Percentiles rank a stretch among this genome's conserved stretches.
phyloP scores from a whole-genome alignment of 371 early-diverging fungal species.

The Actinomucor elegans region DNA sequence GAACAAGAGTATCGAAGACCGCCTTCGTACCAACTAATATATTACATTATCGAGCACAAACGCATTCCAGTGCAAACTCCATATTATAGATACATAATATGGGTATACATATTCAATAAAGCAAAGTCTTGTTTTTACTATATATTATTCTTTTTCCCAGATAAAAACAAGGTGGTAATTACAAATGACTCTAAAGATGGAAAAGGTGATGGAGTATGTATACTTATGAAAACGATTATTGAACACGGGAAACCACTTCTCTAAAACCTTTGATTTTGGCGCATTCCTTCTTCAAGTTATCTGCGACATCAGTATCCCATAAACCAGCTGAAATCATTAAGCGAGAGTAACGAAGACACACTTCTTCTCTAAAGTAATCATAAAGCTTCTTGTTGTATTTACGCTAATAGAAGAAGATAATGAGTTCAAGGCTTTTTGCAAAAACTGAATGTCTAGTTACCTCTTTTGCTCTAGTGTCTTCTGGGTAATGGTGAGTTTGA shows the following conservation, averaged over 20 bases:
- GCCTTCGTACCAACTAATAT: slow-evolving; percentile 30
- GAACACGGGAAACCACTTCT: slow-evolving; percentile 27
- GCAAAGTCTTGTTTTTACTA: not conserved
- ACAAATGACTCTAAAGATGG: not conserved
- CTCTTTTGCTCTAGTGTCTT: slow-evolving; percentile 61
- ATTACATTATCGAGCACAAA: too few species aligned
- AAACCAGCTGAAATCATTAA: slow-evolving; percentile 18
- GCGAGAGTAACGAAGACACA: slow-evolving; percentile 43
- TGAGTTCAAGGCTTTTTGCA: not conserved
- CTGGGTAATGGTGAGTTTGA: slow-evolving; percentile 66
- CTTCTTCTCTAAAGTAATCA: slow-evolving; percentile 64
- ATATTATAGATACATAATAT: too few species aligned
- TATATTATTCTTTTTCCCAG: not conserved
- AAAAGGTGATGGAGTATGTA: not conserved
- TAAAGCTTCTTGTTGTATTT: slow-evolving; percentile 66
- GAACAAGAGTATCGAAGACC: slow-evolving; percentile 33
- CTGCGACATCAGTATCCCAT: slow-evolving; percentile 18
- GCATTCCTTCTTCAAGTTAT: slow-evolving; percentile 24
- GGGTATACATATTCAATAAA: not conserved
- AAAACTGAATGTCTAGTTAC: too few species aligned
- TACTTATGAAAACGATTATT: not conserved
- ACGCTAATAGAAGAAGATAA: slow-evolving; percentile 39
- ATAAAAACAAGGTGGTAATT: too few species aligned
- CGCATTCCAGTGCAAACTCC: too few species aligned
- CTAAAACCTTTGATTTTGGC: slow-evolving; percentile 21